Evolutionary conservation across 1,284 basidiomycete genomes (phyloP).

Genomic region (Mycosarcoma mackinlayi): DNA sequence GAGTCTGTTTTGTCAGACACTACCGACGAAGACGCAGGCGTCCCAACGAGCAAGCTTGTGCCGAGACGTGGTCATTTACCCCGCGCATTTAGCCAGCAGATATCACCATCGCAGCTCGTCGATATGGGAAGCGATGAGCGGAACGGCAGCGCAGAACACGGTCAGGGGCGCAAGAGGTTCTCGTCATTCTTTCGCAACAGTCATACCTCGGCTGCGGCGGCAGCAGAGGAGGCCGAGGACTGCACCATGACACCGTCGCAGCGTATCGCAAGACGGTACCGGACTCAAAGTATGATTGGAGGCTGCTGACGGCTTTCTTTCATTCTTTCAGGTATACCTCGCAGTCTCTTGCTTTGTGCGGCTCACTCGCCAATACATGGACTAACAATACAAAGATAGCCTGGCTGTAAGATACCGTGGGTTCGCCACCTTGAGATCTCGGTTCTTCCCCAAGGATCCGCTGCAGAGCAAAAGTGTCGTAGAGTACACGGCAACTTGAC

Average conservation of each 20-base stretch:
- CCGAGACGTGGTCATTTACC: too few species aligned
- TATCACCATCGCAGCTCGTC: too few species aligned
- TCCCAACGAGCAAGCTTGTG: background rate
- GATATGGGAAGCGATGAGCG: too few species aligned
- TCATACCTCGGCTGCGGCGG: background rate
- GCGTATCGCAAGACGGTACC: slow-evolving; percentile 32
- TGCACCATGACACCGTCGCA: slow-evolving; percentile 19
- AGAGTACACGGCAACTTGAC: too few species aligned
- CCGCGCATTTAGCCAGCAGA: background rate
- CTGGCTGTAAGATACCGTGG: too few species aligned
- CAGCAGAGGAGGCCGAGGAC: background rate
- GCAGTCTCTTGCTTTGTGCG: background rate
- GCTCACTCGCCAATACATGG: too few species aligned
- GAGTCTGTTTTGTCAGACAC: slow-evolving; percentile 47
- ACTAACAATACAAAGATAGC: too few species aligned
- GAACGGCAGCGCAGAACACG: background rate
- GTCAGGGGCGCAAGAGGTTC: slow-evolving; percentile 13
- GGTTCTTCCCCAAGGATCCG: too few species aligned
- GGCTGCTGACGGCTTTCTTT: background rate
- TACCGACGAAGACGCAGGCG: slow-evolving; percentile 40
- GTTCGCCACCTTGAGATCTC: too few species aligned
- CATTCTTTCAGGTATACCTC: background rate
- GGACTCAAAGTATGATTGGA: slow-evolving; percentile 4
- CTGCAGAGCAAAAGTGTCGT: too few species aligned
- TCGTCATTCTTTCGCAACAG: slow-evolving; percentile 24